Evolutionary conservation across 2,329 filamentous ascomycete species (phyloP), one percentile per base, ranked within the genome.

Genomic region (Fusarium bulbicola): DNA sequence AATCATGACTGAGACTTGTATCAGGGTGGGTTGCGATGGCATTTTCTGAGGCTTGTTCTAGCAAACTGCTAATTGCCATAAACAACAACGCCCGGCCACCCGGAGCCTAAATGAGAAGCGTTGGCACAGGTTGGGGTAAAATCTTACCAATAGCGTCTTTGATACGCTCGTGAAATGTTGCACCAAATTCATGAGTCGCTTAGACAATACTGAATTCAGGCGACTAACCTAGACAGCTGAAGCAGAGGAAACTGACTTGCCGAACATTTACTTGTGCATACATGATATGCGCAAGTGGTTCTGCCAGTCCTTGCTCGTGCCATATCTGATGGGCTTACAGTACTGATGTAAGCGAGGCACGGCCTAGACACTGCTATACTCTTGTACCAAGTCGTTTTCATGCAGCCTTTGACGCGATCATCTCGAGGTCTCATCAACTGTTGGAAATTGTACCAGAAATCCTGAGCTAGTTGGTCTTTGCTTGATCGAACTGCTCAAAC

Each of bases 321-420:
- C 45, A 24, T 54, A 74, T 72, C 59, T 71, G 58, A 68, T 54
- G 59, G 53, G 58, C 54, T 75, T 75, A 63, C 74, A 52, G 59
- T 68, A 75, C 70, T 68, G 70, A 64, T 68, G 57, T 53, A 50
- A 60, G 50, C 46, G 52, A 66, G 24, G 49, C 56, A 67, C 71
- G 68, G 63, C 72, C 63, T 59, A 72, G 61, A 65, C 34, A 45
- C 43, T 56, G 52, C 64, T 73, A 69, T 58, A 70, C 50, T 68
- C 63, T 72, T 62, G 63, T 68, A 62, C 62, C 73, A 66, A 66
- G 59, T 62, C 68, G 62, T 68, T 59, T 66, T 46, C 60, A 61
- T 54, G 45, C 73, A 32, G 50, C 45, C 42, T 52, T 49, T 54
- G 39, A 42, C 28, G 60, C 24, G 30, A 50, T 28, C 50, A 32